phyloP scores from a whole-genome alignment of 2,329 filamentous ascomycete genomes.

The Dactylonectria estremocensis region DNA sequence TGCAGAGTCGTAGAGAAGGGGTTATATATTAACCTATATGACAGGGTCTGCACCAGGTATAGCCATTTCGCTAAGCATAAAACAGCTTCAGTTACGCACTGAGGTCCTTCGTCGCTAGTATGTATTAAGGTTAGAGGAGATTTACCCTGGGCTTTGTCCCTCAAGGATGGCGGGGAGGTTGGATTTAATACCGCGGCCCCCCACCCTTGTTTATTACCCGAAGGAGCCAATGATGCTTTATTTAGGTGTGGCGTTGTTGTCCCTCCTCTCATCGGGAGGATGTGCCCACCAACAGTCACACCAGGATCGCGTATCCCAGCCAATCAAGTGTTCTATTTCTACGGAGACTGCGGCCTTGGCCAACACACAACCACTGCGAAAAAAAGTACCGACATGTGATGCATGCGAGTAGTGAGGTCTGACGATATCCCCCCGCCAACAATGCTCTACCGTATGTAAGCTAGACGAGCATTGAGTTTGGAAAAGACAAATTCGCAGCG shows the following conservation, averaged over 20 bases:
- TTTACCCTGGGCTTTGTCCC: conserved; percentile 1
- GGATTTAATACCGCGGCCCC: not conserved
- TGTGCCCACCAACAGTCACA: conserved; percentile 3
- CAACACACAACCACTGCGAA: conserved; percentile 1
- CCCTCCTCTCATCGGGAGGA: conserved; percentile 4
- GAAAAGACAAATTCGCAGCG: too few species aligned
- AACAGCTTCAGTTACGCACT: conserved; percentile 1
- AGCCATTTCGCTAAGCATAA: conserved; percentile 3
- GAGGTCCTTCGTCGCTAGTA: conserved; percentile 1
- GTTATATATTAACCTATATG: not conserved
- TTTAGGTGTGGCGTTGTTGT: conserved; percentile 10
- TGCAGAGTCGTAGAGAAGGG: not conserved
- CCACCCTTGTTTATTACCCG: not conserved
- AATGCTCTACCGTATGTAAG: conserved; percentile 6
- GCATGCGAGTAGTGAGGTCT: conserved; percentile 5
- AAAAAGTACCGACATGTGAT: conserved; percentile 1
- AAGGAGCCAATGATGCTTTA: conserved; percentile 3
- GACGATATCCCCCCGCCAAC: conserved; percentile 1
- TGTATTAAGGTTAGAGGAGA: not conserved
- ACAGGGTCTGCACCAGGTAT: conserved; percentile 5
- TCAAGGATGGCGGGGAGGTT: conserved; percentile 1
- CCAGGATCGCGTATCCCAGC: not conserved
- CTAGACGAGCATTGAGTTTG: not conserved
- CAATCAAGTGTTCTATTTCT: not conserved
- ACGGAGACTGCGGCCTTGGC: conserved; percentile 1